Percentiles rank a stretch among this genome's conserved stretches.
phyloP scores from a whole-genome alignment of 331 rosid species.

The Malus hybrid region DNA sequence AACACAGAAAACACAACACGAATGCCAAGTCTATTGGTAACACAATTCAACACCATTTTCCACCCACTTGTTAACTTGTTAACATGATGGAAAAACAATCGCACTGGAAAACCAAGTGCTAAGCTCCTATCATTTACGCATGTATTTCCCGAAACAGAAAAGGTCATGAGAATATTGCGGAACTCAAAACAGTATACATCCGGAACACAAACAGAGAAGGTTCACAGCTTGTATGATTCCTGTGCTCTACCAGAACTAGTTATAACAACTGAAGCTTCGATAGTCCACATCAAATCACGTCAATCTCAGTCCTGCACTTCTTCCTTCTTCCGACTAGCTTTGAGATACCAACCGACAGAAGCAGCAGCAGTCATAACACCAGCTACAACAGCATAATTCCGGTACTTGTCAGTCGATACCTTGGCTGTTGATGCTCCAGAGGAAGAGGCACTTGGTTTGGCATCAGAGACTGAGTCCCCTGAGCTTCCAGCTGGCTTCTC shows the following conservation, averaged over 20 bases:
- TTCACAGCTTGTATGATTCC: not conserved
- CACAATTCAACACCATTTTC: not conserved
- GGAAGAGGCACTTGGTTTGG: slow-evolving; percentile 44
- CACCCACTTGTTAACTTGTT: not conserved
- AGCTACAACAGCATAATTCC: slow-evolving; percentile 84
- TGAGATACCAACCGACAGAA: slow-evolving; percentile 85
- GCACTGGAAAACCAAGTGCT: not conserved
- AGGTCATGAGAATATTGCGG: not conserved
- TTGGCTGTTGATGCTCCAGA: slow-evolving; percentile 49
- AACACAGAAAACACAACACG: no score
- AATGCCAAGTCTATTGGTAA: not conserved
- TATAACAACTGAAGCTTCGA: not conserved
- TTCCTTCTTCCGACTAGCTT: slow-evolving; percentile 77
- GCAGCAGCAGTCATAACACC: slow-evolving; percentile 55
- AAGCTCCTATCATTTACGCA: not conserved
- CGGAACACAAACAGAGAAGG: not conserved
- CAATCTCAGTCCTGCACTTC: slow-evolving; percentile 72
- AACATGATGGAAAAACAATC: not conserved
- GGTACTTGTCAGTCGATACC: slow-evolving; percentile 70
- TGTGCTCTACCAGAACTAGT: not conserved
- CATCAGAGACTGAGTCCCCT: slow-evolving; percentile 46
- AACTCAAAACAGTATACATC: slow-evolving; percentile 1
- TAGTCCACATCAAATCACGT: not conserved
- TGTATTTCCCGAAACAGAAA: not conserved
- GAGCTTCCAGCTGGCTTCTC: slow-evolving; percentile 35